Percentiles rank a stretch among this genome's conserved stretches.
Conservation (phyloP, 306 rosid species). For the Cucumis hystrix region DNA sequence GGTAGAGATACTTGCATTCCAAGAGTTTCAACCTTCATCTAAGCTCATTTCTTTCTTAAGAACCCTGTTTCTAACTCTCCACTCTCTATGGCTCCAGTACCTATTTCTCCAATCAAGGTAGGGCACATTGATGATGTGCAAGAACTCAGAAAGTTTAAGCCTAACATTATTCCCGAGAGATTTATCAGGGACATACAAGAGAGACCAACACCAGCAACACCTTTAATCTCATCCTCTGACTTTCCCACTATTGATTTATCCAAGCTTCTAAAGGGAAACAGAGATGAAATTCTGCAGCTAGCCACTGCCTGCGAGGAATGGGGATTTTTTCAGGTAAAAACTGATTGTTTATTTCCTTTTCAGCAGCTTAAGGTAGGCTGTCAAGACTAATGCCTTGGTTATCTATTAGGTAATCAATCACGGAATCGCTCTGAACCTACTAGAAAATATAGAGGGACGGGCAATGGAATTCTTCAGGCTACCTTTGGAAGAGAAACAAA, state of each 20-base stretch:
- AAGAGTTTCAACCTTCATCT: not conserved
- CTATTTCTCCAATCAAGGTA: conserved; percentile 35
- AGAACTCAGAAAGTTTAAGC: conserved; percentile 63
- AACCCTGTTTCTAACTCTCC: conserved; percentile 3
- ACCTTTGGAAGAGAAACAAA: conserved; percentile 77
- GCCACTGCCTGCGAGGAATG: conserved; percentile 62
- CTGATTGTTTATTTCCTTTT: not conserved
- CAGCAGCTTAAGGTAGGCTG: not conserved
- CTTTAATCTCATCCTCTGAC: conserved; percentile 17
- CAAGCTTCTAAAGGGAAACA: conserved; percentile 38
- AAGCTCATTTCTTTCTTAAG: not conserved
- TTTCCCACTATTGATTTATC: conserved; percentile 71
- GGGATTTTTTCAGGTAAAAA: conserved; percentile 92
- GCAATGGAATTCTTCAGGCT: conserved; percentile 75
- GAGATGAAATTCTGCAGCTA: conserved; percentile 45
- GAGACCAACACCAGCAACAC: conserved; percentile 42
- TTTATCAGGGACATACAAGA: conserved; percentile 62
- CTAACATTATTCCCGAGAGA: conserved; percentile 64
- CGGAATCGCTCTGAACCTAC: conserved; percentile 46
- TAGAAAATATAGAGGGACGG: conserved; percentile 52
- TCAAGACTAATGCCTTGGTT: conserved; percentile 10
- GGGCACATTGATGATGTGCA: conserved; percentile 93
- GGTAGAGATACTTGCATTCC: not conserved
- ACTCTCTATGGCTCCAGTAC: conserved; percentile 58
- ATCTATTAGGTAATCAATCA: conserved; percentile 58